phyloP scores from a whole-genome alignment of 148 eudicot species.

The Rhododendron mucronatum region DNA sequence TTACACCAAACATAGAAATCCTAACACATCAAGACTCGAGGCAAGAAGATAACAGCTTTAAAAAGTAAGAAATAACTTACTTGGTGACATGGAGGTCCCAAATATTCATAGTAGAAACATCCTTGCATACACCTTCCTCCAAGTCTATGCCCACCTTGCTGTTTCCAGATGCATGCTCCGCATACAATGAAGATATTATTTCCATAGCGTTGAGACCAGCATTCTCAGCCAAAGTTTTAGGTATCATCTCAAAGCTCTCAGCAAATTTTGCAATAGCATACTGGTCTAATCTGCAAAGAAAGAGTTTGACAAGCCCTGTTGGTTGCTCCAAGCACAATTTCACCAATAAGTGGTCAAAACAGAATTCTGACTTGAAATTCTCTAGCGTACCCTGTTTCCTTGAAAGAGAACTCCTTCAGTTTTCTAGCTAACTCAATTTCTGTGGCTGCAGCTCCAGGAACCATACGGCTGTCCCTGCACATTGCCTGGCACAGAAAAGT shows the following conservation, averaged over 20 bases:
- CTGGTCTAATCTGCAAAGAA: conserved; percentile 71
- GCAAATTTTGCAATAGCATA: conserved; percentile 92
- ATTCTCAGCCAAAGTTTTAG: conserved; percentile 84
- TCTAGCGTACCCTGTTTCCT: conserved; percentile 70
- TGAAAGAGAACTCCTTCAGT: conserved; percentile 82
- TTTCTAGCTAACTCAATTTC: conserved; percentile 89
- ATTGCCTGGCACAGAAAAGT: conserved; percentile 47
- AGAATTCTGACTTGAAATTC: neutral
- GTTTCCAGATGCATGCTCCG: conserved; percentile 86
- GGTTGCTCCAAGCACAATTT: neutral
- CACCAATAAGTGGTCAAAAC: neutral
- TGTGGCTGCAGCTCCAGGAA: conserved; percentile 97
- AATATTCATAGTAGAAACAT: conserved; percentile 53
- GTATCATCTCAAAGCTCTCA: conserved; percentile 95
- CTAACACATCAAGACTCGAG: neutral
- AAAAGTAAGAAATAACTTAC: conserved; percentile 36
- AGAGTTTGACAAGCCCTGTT: neutral
- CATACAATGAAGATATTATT: conserved; percentile 82
- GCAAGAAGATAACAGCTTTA: neutral
- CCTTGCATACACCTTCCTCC: conserved; percentile 76
- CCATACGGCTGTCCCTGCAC: conserved; percentile 91
- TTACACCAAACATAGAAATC: neutral
- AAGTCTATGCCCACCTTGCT: conserved; percentile 82
- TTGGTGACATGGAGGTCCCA: conserved; percentile 94
- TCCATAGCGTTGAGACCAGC: conserved; percentile 97